Percentiles rank a stretch among this genome's conserved stretches.
Conservation (phyloP, 129 eudicot species). For the Deinandra increscens region DNA sequence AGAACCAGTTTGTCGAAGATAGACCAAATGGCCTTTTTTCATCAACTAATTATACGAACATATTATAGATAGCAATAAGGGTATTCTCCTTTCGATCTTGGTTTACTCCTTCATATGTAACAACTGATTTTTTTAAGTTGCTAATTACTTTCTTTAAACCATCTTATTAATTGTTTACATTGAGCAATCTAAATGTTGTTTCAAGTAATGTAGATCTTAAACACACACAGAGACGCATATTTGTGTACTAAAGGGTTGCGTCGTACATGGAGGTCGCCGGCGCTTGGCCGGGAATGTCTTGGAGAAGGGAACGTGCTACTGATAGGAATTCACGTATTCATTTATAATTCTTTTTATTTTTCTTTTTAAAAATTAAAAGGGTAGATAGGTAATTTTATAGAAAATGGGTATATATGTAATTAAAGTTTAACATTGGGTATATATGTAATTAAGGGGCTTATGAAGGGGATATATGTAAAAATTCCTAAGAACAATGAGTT, state of each 20-base stretch:
- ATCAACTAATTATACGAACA: background rate
- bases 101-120: constrained; percentile 37
- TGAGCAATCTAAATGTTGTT: background rate
- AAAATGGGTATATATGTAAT: no score
- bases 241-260: background rate
- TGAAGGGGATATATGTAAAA: no score
- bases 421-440: no score
- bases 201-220: constrained; percentile 26
- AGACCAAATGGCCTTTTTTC: background rate
- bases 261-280: no score
- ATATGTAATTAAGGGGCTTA: no score
- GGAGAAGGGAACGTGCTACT: no score
- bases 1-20: constrained; percentile 45
- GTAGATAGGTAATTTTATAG: no score
- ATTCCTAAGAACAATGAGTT: no score
- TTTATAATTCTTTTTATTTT: no score
- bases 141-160: constrained; percentile 19
- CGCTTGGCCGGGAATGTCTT: no score
- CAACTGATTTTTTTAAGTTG: constrained; percentile 39
- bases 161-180: background rate
- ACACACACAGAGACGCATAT: background rate
- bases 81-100: constrained; percentile 21
- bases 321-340: no score
- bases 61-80: constrained; percentile 28
- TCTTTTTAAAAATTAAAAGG: no score